Base-by-base conservation (phyloP, 768 basidiomycete genomes). In the Kwoniella dejecticola region DNA sequence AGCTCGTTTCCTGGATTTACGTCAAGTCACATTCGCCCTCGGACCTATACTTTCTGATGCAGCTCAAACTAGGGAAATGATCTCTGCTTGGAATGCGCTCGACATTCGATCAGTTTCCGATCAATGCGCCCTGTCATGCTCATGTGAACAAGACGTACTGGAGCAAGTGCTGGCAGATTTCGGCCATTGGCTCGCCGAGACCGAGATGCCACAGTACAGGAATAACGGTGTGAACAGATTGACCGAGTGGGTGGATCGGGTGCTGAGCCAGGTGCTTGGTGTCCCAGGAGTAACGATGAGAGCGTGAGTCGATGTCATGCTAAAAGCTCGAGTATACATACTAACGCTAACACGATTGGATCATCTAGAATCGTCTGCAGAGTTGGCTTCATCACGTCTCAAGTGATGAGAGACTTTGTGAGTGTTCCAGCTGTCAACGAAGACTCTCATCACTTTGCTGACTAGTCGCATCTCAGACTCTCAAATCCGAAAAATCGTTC, bases 61-160 rank as follows among this genome's bases (percentile, higher is more conserved):
- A 0, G 33, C 45, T 19, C 60, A 68, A 38, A 63, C 64, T 21
- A 31, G 44, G 13, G 47, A 45, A 5, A 69, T 74, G 68, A 36
- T 62, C 10, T 4, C 8, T 4, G 71, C 72, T 2, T 74, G 72
- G 72, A 68, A 63, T 13, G 31, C 5, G 4, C 54, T 71, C 7
- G 62, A 74, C 52, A 50, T 55, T 19, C 42, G 29, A 10, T 50
- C 30, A 13, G 52, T 74, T 12, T 36, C 52, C n/a, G 64, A 68
- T 26, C 67, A 71, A 36, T 66, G 64, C 30, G 57, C 67, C 19
- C 42, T 72, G 15, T 63, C 64, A 5, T 63, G 58, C 19, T 55
- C 58, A 49, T 57, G 63, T 62, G 61, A 68, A 33, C 72, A 91
- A 89, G 90, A 91, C 86, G 89, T 91, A 67, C 82, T 95, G 52